phyloP scores from a whole-genome alignment of 1,139 yeast genomes.

The Wickerhamomyces sp. region DNA sequence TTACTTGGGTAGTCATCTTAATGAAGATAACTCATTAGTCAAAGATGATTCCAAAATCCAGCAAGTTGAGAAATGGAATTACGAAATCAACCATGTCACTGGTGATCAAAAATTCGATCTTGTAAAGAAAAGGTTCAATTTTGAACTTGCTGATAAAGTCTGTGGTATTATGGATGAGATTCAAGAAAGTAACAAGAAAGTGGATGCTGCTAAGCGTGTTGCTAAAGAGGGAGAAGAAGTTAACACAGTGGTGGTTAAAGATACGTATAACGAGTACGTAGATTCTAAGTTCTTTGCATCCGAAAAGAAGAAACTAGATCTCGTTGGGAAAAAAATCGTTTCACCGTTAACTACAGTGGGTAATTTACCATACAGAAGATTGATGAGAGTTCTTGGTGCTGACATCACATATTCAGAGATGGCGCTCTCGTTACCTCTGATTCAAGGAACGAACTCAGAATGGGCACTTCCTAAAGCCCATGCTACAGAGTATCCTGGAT shows the following conservation, averaged over 20 bases:
- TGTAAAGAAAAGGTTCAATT: constrained; percentile 58
- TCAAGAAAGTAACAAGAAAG: constrained; percentile 36
- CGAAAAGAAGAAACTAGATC: constrained; percentile 76
- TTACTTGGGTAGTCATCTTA: constrained; percentile 76
- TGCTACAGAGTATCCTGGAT: constrained; percentile 73
- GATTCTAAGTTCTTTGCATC: constrained; percentile 74
- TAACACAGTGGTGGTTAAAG: constrained; percentile 24
- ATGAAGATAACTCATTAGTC: constrained; percentile 41
- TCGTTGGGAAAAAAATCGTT: constrained; percentile 73
- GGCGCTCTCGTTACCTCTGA: constrained; percentile 83
- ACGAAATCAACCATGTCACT: constrained; percentile 64
- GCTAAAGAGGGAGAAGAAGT: constrained; percentile 15
- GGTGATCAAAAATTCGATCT: constrained; percentile 48
- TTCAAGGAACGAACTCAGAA: constrained; percentile 88
- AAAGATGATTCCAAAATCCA: constrained; percentile 39
- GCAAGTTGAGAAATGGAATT: constrained; percentile 32
- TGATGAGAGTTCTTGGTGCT: constrained; percentile 88
- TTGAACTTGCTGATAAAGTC: constrained; percentile 50
- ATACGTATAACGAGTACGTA: constrained; percentile 47
- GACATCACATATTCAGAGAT: constrained; percentile 93
- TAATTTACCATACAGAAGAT: constrained; percentile 87
- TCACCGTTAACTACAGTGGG: constrained; percentile 98
- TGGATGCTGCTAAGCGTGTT: constrained; percentile 25
- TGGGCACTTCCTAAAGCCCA: constrained; percentile 98
- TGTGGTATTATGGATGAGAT: constrained; percentile 51